Base-by-base conservation (phyloP, 148 eudicot species). In the Beta vulgaris region DNA sequence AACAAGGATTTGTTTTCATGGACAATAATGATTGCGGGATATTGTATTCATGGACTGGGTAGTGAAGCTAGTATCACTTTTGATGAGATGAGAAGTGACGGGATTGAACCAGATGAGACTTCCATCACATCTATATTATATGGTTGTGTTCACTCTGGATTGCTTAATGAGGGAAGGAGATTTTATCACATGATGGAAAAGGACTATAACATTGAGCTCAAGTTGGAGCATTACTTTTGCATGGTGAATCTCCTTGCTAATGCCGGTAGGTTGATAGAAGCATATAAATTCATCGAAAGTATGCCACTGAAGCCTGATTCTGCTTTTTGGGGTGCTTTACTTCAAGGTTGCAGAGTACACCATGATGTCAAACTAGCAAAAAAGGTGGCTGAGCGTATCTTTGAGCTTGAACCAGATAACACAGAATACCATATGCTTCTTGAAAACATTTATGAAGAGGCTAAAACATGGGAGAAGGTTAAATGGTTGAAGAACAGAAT, bases 21-120 rank as follows among this genome's bases (percentile, higher is more conserved):
- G 95, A 87, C 90, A 25, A 75, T 85, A 37, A 86, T 90, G 95
- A 75, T 84, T 76, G 85, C 90, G 40, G 95, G 91, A 40, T 87
- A 88, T 81, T 85, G 80, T 73, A 84, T 90, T 75, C 88, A 88
- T 81, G 91, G 90, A 60, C 77, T 80, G 49, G 90, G 88, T 61
- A 77, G 71, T 18, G 85, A 88, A 91, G 92, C 92, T 74, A 62
- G 77, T 14, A 46, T 72, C 32, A 54, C 84, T 36, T 88, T 91
- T 66, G 57, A 73, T 21, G 83, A 75, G 71, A 91, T 91, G 92
- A 84, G 75, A 43, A 67, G 68, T 42, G 53, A 76, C 26, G 84
- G 91, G 48, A 76, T 88, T 57, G 63, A 76, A 63, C 88, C 89
- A 54, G 76, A 86, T 71, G 87, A 75, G 76, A 85, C 74, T 68